Percentiles rank a stretch among this genome's conserved stretches.
Conservation (phyloP, 2,329 filamentous ascomycete species). For the Knufia fluminis region DNA sequence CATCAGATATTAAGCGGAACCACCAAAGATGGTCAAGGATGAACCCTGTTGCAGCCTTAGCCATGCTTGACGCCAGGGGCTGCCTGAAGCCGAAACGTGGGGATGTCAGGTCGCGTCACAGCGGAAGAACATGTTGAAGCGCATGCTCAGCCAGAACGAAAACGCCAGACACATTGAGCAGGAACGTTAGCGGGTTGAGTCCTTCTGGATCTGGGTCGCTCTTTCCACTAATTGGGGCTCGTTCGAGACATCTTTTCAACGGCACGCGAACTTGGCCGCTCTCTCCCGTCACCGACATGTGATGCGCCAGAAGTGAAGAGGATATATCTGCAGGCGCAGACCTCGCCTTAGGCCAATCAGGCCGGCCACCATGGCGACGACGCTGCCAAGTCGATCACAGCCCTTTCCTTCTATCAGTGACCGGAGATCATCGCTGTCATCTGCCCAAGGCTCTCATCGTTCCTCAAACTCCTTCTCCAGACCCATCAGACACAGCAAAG, state of each 20-base stretch:
- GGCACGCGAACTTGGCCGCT: background rate
- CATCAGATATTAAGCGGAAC: no score
- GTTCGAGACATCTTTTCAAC: no score
- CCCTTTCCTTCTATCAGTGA: constrained; percentile 30
- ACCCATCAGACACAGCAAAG: background rate
- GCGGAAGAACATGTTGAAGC: no score
- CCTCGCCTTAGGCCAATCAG: constrained; percentile 14
- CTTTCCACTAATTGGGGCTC: no score
- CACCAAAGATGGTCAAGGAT: background rate
- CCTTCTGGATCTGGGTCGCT: no score
- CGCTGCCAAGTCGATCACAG: constrained; percentile 32
- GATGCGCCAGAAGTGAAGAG: background rate
- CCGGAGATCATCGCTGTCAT: constrained; percentile 45
- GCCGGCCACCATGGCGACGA: constrained; percentile 28
- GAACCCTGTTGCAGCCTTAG: background rate
- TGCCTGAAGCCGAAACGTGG: background rate
- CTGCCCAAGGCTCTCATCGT: constrained; percentile 22
- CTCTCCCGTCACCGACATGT: background rate
- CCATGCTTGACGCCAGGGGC: background rate
- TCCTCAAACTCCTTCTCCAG: constrained; percentile 7
- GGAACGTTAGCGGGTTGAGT: no score
- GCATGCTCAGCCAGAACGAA: no score
- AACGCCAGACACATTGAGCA: no score
- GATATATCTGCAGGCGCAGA: background rate
- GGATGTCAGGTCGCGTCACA: no score